phyloP scores from a whole-genome alignment of 2,329 filamentous ascomycete species.

The Verticillium zaregamsianum region DNA sequence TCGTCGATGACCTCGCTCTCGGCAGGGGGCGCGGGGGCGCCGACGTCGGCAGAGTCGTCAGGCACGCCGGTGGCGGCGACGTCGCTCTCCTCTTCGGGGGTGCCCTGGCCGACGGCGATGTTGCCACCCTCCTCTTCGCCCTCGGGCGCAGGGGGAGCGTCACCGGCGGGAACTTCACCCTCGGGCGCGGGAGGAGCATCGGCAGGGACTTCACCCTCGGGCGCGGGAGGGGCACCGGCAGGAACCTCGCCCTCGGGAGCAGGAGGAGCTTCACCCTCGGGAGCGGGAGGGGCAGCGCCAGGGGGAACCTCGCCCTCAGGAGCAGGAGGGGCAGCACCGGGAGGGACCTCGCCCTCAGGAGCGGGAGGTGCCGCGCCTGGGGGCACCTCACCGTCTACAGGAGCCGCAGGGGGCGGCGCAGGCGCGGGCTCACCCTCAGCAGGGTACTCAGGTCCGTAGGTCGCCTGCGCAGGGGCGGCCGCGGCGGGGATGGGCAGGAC shows the following conservation, averaged over 20 bases:
- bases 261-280: not conserved
- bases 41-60: not conserved
- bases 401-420: not conserved
- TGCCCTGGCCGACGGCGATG: not conserved
- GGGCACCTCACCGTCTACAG: too few species aligned
- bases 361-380: not conserved
- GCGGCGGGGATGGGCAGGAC: slow-evolving; percentile 17
- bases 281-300: not conserved
- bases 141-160: not conserved
- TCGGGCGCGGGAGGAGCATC: not conserved
- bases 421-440: not conserved
- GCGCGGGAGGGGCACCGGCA: not conserved
- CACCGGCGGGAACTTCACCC: not conserved
- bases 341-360: not conserved
- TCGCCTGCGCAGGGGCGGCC: not conserved
- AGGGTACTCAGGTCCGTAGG: not conserved
- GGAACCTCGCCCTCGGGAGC: not conserved
- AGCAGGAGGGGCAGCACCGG: slow-evolving; percentile 2
- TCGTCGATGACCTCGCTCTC: not conserved
- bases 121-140: not conserved
- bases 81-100: not conserved
- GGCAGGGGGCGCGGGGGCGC: not conserved
- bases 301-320: not conserved
- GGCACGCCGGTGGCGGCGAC: not conserved
- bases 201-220: not conserved